Evolutionary conservation across 805 yeast genomes (phyloP).

Genomic region (Jamesozyma jinghongensis): DNA sequence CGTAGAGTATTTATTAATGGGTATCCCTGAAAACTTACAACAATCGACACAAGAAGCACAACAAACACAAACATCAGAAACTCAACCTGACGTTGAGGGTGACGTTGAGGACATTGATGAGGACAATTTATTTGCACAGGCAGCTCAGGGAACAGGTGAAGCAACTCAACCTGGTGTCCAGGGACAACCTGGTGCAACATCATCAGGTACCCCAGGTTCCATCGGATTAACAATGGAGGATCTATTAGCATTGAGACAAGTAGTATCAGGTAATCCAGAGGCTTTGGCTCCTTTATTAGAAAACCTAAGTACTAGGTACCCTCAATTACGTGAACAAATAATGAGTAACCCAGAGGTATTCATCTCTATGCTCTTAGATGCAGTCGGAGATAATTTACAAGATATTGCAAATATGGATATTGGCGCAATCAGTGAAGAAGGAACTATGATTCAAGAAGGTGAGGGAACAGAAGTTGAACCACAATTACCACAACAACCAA

Average conservation of each 20-base stretch:
- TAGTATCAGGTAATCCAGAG: constrained; percentile 80
- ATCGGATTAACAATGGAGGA: constrained; percentile 40
- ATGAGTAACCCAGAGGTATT: constrained; percentile 87
- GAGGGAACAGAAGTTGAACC: background rate
- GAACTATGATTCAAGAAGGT: constrained; percentile 22
- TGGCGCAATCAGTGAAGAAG: constrained; percentile 31
- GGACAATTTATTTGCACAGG: constrained; percentile 36
- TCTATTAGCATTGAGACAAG: constrained; percentile 56
- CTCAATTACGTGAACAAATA: constrained; percentile 73
- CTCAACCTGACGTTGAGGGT: constrained; percentile 9
- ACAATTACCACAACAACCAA: constrained; percentile 12
- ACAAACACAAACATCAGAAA: constrained; percentile 18
- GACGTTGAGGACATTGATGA: constrained; percentile 14
- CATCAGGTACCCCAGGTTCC: constrained; percentile 27
- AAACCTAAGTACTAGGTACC: constrained; percentile 71
- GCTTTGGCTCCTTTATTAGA: constrained; percentile 76
- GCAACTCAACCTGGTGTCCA: constrained; percentile 6
- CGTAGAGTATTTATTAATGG: constrained; percentile 86
- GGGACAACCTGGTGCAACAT: constrained; percentile 17
- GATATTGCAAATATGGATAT: constrained; percentile 24
- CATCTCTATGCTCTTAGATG: constrained; percentile 60
- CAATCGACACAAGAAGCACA: constrained; percentile 30
- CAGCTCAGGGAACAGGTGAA: constrained; percentile 32
- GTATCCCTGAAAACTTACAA: constrained; percentile 60
- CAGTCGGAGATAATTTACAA: constrained; percentile 43